Conservation (phyloP, 2,329 filamentous ascomycete genomes). For the Lasiodiplodia hormozganensis region DNA sequence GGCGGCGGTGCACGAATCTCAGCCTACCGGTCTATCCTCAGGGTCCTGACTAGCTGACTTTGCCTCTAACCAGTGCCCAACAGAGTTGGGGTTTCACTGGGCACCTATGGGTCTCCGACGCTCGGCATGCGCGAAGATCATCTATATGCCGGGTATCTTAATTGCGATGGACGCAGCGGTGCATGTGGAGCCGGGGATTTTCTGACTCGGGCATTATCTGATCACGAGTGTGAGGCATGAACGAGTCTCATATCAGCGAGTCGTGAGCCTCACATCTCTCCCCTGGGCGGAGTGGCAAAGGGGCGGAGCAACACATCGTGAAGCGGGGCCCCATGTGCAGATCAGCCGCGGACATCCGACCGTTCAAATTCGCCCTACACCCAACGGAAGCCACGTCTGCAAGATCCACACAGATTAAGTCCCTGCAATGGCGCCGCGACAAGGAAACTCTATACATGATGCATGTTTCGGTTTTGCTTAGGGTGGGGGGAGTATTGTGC, state of each 20-base stretch:
- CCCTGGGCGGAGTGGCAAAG: not conserved
- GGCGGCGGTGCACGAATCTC: not conserved
- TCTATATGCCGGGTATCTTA: constrained; percentile 7
- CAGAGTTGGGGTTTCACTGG: not conserved
- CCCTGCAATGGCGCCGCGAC: constrained; percentile 67
- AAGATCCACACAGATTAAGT: constrained; percentile 68
- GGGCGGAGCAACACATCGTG: too few relatives aligned
- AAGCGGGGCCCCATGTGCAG: constrained; percentile 11
- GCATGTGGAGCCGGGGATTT: not conserved
- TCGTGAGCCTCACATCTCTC: not conserved
- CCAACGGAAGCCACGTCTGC: constrained; percentile 66
- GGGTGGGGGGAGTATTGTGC: not conserved
- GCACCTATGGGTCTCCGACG: not conserved
- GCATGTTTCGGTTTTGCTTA: constrained; percentile 36
- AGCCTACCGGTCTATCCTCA: not conserved
- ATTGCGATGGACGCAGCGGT: not conserved
- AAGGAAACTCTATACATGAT: constrained; percentile 47
- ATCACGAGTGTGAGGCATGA: not conserved
- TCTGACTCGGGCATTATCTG: constrained; percentile 10
- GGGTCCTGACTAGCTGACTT: not conserved
- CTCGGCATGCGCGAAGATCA: not conserved
- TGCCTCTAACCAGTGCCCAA: not conserved
- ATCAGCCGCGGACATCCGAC: constrained; percentile 30
- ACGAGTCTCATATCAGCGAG: constrained; percentile 10
- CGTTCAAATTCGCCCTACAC: constrained; percentile 65